A percentile compares a stretch with the other conserved stretches of the same genome.
These are phyloP conservation scores for Penicillium goetzii DNA, from an alignment of 495 filamentous ascomycete genomes.

Conservation along the genomic window DNA sequence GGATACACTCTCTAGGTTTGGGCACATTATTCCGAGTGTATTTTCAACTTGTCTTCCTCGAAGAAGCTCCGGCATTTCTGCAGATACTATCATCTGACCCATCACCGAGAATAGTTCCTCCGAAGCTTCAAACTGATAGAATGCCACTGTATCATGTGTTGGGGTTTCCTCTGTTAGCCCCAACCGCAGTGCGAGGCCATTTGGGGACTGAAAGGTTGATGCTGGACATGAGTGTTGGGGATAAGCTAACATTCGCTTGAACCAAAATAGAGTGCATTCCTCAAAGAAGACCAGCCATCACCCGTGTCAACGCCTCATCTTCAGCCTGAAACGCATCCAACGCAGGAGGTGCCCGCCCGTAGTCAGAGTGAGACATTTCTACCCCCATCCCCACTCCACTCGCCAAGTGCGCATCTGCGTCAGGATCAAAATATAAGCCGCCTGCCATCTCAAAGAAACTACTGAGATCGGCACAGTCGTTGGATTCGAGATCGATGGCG, in stretches of 20 bases:
- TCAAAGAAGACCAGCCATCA: constrained; percentile 47
- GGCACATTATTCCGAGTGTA: too few species aligned
- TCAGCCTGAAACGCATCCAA: constrained; percentile 44
- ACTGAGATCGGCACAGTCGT: constrained; percentile 45
- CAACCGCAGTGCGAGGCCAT: too few species aligned
- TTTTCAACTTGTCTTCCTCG: too few species aligned
- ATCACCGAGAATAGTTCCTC: background rate
- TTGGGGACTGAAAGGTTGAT: too few species aligned
- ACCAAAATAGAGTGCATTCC: background rate
- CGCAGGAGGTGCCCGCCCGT: constrained; percentile 16
- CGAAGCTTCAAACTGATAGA: background rate
- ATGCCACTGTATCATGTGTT: background rate
- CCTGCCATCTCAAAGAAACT: constrained; percentile 52
- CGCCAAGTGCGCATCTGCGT: constrained; percentile 15
- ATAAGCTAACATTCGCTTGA: background rate
- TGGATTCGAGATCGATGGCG: constrained; percentile 21
- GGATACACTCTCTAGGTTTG: too few species aligned
- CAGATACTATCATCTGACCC: too few species aligned
- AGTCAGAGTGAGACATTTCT: constrained; percentile 12
- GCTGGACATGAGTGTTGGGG: too few species aligned
- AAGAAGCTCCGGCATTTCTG: too few species aligned
- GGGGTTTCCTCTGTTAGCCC: background rate
- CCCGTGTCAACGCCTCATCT: constrained; percentile 46
- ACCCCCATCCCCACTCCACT: constrained; percentile 21
- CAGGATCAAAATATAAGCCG: constrained; percentile 42